Conservation (phyloP, 441 rosid species). For the Mallotus japonicus region DNA sequence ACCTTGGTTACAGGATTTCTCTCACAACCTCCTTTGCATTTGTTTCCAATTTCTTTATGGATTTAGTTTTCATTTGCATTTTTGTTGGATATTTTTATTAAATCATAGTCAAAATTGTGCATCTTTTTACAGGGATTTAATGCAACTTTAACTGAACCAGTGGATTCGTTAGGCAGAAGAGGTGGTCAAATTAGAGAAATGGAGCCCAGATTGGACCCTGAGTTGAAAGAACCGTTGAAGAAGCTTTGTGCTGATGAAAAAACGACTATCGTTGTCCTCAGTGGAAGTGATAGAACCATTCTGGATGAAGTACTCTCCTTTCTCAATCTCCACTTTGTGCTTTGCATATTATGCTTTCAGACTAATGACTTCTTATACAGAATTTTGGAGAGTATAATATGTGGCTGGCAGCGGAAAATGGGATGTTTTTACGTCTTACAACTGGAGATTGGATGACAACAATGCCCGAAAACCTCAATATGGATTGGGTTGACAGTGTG, state of each 20-base stretch:
- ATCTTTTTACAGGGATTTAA: slow-evolving; percentile 57
- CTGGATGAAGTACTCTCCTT: slow-evolving; percentile 52
- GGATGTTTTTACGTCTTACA: slow-evolving; percentile 71
- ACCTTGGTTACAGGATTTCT: not conserved
- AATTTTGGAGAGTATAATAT: slow-evolving; percentile 61
- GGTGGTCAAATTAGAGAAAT: slow-evolving; percentile 69
- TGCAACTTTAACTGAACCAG: slow-evolving; percentile 66
- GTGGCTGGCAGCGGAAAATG: slow-evolving; percentile 90
- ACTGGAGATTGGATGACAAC: slow-evolving; percentile 79
- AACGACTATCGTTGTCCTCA: slow-evolving; percentile 61
- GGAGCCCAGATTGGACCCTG: slow-evolving; percentile 63
- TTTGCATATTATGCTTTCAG: slow-evolving; percentile 12
- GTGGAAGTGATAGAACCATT: slow-evolving; percentile 69
- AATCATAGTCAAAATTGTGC: not conserved
- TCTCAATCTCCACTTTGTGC: slow-evolving; percentile 4
- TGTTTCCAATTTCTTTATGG: not conserved
- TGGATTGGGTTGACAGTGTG: slow-evolving; percentile 88
- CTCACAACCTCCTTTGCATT: not conserved
- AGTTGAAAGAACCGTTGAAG: slow-evolving; percentile 52
- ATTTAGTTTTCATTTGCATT: not conserved
- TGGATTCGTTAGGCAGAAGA: slow-evolving; percentile 49
- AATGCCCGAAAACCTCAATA: slow-evolving; percentile 74
- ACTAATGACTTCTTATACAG: slow-evolving; percentile 37
- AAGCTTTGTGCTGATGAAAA: slow-evolving; percentile 51
- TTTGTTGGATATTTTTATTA: not conserved